Evolutionary conservation across 1,139 yeast species (phyloP).

Genomic region (Saccharomyces hybrid): DNA sequence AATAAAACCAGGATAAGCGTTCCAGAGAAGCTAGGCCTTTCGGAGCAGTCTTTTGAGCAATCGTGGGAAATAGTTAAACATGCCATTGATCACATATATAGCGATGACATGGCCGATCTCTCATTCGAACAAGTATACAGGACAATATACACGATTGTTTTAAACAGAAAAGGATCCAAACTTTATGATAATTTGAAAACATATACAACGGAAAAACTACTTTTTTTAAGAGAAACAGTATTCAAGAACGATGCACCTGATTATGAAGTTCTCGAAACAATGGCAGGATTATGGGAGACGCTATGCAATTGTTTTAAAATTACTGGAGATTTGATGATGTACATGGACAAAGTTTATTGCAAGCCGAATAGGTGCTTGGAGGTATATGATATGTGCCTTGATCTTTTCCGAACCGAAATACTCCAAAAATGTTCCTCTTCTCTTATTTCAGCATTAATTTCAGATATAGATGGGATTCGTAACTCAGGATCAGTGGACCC

Average conservation of each 20-base stretch:
- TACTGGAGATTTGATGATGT: constrained; percentile 81
- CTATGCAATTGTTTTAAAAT: constrained; percentile 70
- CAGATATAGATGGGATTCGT: constrained; percentile 18
- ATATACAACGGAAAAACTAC: constrained; percentile 47
- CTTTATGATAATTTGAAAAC: constrained; percentile 57
- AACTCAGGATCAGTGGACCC: constrained; percentile 21
- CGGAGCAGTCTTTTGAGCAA: constrained; percentile 31
- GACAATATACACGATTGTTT: constrained; percentile 69
- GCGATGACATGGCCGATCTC: constrained; percentile 63
- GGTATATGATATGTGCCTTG: constrained; percentile 69
- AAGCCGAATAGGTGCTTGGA: constrained; percentile 60
- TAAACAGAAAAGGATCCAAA: constrained; percentile 63
- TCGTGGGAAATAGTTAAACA: constrained; percentile 66
- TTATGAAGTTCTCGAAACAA: constrained; percentile 38
- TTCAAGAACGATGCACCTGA: constrained; percentile 11
- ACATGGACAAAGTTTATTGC: constrained; percentile 76
- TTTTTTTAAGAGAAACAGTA: constrained; percentile 23
- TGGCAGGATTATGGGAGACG: constrained; percentile 62
- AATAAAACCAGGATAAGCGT: constrained; percentile 55
- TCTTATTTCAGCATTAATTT: constrained; percentile 13
- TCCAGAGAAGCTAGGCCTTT: constrained; percentile 47
- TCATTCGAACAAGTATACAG: constrained; percentile 83
- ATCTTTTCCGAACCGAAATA: constrained; percentile 44
- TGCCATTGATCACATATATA: constrained; percentile 72
- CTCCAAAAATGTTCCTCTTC: constrained; percentile 26